Evolutionary conservation across 2,329 filamentous ascomycete species (phyloP).

Genomic region (Xylaria sp.): DNA sequence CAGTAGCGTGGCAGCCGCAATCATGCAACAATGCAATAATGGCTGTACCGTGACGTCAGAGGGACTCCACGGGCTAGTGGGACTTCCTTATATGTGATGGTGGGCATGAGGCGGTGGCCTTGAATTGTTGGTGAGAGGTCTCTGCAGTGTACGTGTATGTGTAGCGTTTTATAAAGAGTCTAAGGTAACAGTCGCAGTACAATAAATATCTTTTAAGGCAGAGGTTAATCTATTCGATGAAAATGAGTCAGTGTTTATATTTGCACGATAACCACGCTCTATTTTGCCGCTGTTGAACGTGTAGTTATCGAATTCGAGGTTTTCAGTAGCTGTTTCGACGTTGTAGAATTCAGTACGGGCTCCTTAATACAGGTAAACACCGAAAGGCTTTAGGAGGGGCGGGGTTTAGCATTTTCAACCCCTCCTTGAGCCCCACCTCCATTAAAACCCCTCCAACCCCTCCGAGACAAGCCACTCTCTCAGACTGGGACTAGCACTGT

Average conservation of each 20-base stretch:
- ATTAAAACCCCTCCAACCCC: neutral
- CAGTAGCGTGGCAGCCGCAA: constrained; percentile 14
- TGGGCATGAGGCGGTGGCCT: neutral
- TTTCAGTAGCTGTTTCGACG: no score
- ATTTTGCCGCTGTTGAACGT: no score
- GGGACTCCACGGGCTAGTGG: constrained; percentile 9
- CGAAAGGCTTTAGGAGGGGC: no score
- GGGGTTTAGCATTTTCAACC: neutral
- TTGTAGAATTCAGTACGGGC: no score
- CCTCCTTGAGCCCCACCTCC: constrained; percentile 7
- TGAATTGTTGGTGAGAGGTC: neutral
- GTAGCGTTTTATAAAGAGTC: neutral
- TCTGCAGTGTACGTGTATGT: neutral
- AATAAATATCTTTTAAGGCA: no score
- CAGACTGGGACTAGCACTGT: neutral
- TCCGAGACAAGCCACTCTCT: neutral
- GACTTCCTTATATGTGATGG: constrained; percentile 5
- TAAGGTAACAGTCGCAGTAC: neutral
- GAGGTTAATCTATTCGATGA: no score
- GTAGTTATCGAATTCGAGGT: neutral
- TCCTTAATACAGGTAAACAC: no score
- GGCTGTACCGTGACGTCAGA: constrained; percentile 28
- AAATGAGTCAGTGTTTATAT: no score
- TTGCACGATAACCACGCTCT: no score
- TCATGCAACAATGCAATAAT: constrained; percentile 7